These are phyloP conservation scores for Fraxinus floribunda DNA, from an alignment of 305 asterid species.

Conservation along the genomic window DNA sequence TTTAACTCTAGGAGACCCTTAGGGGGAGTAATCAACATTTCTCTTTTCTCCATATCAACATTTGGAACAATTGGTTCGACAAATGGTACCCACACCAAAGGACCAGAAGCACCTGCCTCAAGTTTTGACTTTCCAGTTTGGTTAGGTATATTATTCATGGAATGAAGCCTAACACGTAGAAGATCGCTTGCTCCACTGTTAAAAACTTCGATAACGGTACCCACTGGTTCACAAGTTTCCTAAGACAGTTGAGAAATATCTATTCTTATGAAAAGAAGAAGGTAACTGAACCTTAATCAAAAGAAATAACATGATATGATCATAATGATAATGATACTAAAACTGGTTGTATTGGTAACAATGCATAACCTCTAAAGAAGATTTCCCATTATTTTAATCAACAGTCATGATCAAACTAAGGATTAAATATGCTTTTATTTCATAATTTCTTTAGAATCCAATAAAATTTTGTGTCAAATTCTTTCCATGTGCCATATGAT, in stretches of 20 bases:
- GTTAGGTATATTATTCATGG: constrained; percentile 34
- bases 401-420: background rate
- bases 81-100: constrained; percentile 86
- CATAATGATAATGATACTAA: background rate
- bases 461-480: background rate
- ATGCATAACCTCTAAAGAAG: background rate
- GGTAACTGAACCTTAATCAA: constrained; percentile 5
- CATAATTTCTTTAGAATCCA: background rate
- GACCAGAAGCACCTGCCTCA: constrained; percentile 54
- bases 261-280: background rate
- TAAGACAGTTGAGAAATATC: constrained; percentile 28
- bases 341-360: background rate
- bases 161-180: constrained; percentile 66
- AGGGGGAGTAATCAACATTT: constrained; percentile 95
- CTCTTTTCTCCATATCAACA: constrained; percentile 66
- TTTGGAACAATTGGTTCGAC: constrained; percentile 93
- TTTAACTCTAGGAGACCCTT: constrained; percentile 90
- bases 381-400: background rate
- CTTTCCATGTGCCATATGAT: background rate
- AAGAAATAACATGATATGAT: constrained; percentile 9
- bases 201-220: constrained; percentile 75
- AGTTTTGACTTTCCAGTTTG: constrained; percentile 32
- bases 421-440: background rate
- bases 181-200: constrained; percentile 90
- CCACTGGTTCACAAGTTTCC: constrained; percentile 78